These are phyloP conservation scores for Aureobasidium melanogenum DNA, from an alignment of 2,329 filamentous ascomycete species.

Conservation along the genomic window DNA sequence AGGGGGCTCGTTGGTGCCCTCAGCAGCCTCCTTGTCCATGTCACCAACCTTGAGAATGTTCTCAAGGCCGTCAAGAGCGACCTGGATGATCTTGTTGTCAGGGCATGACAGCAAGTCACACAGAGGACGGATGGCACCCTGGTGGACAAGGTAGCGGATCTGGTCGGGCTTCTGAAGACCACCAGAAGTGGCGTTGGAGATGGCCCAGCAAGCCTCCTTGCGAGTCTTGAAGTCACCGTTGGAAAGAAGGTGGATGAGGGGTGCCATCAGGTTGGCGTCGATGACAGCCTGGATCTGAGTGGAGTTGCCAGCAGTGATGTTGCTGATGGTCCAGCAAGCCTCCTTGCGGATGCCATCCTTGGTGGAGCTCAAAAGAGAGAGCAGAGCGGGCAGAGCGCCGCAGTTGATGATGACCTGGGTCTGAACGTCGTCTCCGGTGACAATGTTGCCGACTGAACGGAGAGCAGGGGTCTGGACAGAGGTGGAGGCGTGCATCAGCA, in stretches of 20 bases:
- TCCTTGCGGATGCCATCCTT: conserved; percentile 99
- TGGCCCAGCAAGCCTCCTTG: conserved; percentile 99
- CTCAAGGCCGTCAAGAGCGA: conserved; percentile 93
- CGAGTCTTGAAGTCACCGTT: conserved; percentile 98
- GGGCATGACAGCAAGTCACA: conserved; percentile 93
- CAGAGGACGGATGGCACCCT: conserved; percentile 94
- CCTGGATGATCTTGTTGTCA: conserved; percentile 99
- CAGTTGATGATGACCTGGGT: conserved; percentile 99
- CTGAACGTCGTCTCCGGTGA: conserved; percentile 96
- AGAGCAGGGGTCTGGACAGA: conserved; percentile 97
- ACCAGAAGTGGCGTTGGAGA: conserved; percentile 95
- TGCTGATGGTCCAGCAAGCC: conserved; percentile 99
- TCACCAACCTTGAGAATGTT: conserved; percentile 99
- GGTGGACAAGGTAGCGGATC: conserved; percentile 86
- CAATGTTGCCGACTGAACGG: conserved; percentile 95
- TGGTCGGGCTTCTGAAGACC: conserved; percentile 98
- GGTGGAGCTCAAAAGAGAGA: conserved; percentile 87
- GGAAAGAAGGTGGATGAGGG: conserved; percentile 88
- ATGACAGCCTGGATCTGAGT: conserved; percentile 95
- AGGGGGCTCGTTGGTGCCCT: conserved; percentile 58
- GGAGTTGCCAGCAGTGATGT: conserved; percentile 96
- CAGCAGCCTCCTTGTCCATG: conserved; percentile 87
- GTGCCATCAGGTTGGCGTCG: conserved; percentile 93
- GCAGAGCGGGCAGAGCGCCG: conserved; percentile 80
- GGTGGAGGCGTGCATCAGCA: conserved; percentile 95